phyloP scores from a whole-genome alignment of 2,329 filamentous ascomycete species.

The Pseudogymnoascus sp. region DNA sequence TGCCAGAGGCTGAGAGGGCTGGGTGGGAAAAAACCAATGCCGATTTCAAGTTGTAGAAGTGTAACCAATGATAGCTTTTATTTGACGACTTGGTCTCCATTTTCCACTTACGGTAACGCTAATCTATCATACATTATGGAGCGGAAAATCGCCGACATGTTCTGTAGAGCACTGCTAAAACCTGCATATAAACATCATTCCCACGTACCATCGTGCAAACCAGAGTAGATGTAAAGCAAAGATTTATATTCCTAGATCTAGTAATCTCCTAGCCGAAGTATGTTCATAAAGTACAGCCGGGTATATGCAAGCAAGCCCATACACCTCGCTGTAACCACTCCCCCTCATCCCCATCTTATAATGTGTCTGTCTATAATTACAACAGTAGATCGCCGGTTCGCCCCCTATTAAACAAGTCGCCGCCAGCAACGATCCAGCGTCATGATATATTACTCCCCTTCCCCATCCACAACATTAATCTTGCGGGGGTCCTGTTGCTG shows the following conservation, averaged over 20 bases:
- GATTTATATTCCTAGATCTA: background rate
- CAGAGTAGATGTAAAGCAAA: background rate
- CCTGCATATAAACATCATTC: background rate
- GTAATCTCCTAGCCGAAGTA: background rate
- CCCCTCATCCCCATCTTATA: background rate
- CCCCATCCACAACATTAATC: background rate
- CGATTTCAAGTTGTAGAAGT: conserved; percentile 63
- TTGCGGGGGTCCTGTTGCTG: background rate
- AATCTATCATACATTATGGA: background rate
- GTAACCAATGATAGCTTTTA: background rate
- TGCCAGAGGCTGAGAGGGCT: conserved; percentile 42
- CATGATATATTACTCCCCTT: background rate
- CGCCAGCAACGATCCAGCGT: background rate
- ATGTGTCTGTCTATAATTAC: background rate
- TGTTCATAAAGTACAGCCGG: background rate
- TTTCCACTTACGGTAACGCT: background rate
- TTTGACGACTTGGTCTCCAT: background rate
- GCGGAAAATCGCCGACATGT: no score
- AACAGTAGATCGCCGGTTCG: background rate
- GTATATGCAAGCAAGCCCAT: conserved; percentile 1
- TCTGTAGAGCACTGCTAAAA: background rate
- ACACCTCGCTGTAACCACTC: background rate
- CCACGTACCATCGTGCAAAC: background rate
- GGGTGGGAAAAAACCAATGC: conserved; percentile 65
- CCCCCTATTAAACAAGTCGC: background rate